Base-by-base conservation (phyloP, 116 monocot species). In the Phalaenopsis hybrid region DNA sequence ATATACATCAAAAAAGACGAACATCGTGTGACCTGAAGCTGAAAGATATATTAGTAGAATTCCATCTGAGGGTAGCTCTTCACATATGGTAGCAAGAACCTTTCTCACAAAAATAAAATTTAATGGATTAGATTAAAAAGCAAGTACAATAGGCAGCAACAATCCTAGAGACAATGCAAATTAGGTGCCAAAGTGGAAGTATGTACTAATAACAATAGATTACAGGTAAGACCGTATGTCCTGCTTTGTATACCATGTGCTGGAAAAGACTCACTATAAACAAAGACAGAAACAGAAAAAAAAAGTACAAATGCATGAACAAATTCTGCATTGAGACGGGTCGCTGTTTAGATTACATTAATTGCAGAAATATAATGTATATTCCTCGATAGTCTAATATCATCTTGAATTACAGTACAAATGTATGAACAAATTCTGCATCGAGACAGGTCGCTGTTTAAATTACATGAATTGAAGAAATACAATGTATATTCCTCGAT, bases 81-180 rank as follows among this genome's bases (percentile, higher is more conserved):
- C 92, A 78, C 92, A 96, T 77, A 93, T 80, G 15, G 96, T 96
- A 44, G 94, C 89, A 85, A 96, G 94, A 86, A 96, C 96, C 96
- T 96, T 80, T 74, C 82, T 8, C 31, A 74, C 44, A 86, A 76
- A 55, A 16, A 50, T 59, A 46, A 75, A 4, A 23, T 25, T 18
- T 25, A 75, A 44, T 8, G 11, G 21, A 75, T 75, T 75, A 75
- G 44, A 75, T n/a, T 45, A 75, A 46, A 16, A 75, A 75, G 7
- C 20, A 75, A n/a, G 44, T 18, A 44, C 18, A 20, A 43, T 75
- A 75, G 12, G 44, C 9, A 74, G 75, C 45, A 45, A 75, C 33
- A 15, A 8, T 48, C 48, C 44, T 75, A 45, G 75, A 75, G 37
- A 17, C 2, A 13, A 75, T n/a, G 44, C 75, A 75, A 75, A 75